Evolutionary conservation across 345 rosid species (phyloP), one percentile per base, ranked within the genome.

Genomic region (Populus simonii): DNA sequence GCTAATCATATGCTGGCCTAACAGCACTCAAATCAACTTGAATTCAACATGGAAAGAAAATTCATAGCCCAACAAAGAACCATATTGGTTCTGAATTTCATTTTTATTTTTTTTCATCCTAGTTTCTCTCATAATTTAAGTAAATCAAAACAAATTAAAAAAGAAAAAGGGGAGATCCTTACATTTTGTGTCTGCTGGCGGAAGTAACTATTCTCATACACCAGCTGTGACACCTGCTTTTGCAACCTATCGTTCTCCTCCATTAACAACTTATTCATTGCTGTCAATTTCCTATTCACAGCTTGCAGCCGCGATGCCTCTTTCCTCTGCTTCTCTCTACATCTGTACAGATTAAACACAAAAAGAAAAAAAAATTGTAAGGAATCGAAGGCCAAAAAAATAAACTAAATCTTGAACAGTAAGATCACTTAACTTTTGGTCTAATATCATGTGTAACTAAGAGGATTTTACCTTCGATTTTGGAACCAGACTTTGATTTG

Each of bases 401-500:
- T n/a, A n/a, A 59, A 23, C 29, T 59, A 59, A 59, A 59, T 59
- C 63, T n/a, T 59, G 63, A 59, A 9, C 29, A 8, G 5, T 59
- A 59, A 59, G 18, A n/a, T 25, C 15, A 59, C 23, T 23, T 59
- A 10, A 23, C 25, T 25, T 59, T 4, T 23, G 65, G 29, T n/a
- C 53, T 23, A 9, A 23, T 23, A 59, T 59, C 1, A 59, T 23
- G 29, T 23, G 65, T 23, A 23, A 59, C 65, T 9, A n/a, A 23
- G 25, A 59, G 16, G 13, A 9, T 59, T 17, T 3, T 82, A 96
- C 99, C 99, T 90, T 85, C 99, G 85, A 85, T 96, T 96, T 72
- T 96, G 99, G 88, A 96, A 96, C 99, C 98, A 96, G 17, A 96
- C 99, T 89, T 96, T 96, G 89, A 96, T 96, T 86, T 96, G 99